Conservation (phyloP, 495 filamentous ascomycete species). For the Chaetomium cochliodes region DNA sequence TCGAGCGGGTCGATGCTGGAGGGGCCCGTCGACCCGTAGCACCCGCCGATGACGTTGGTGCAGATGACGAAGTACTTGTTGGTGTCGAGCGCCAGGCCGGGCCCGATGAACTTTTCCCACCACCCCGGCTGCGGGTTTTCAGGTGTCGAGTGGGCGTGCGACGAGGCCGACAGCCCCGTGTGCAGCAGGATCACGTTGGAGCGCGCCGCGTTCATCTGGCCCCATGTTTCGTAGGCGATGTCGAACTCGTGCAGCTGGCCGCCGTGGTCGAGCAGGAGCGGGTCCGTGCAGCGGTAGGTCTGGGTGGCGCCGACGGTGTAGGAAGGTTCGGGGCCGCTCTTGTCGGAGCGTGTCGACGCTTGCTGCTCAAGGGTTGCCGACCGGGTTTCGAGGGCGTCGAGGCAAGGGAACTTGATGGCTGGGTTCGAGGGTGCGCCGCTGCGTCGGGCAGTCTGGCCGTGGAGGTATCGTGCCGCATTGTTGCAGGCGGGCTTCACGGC, state of each 20-base stretch:
- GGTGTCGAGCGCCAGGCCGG: constrained; percentile 82
- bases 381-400: constrained; percentile 84
- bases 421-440: constrained; percentile 70
- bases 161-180: constrained; percentile 92
- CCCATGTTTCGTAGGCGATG: constrained; percentile 95
- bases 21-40: constrained; percentile 93
- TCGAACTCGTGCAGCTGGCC: constrained; percentile 82
- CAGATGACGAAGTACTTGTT: constrained; percentile 91
- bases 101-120: constrained; percentile 99
- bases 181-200: constrained; percentile 92
- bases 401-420: constrained; percentile 90
- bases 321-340: constrained; percentile 80
- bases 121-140: constrained; percentile 86
- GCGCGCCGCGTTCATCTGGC: constrained; percentile 71
- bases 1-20: constrained; percentile 85
- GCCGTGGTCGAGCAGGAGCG: constrained; percentile 89
- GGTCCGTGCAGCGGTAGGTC: constrained; percentile 67
- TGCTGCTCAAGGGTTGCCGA: constrained; percentile 66
- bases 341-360: constrained; percentile 58
- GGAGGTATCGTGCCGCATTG: constrained; percentile 30
- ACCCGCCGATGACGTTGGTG: constrained; percentile 94
- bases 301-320: constrained; percentile 86
- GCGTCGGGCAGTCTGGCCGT: constrained; percentile 36
- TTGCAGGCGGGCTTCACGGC: not conserved
- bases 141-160: constrained; percentile 87